These are phyloP conservation scores for Zygosaccharomyces gambellarensis DNA, from an alignment of 805 yeast genomes.

Conservation along the genomic window DNA sequence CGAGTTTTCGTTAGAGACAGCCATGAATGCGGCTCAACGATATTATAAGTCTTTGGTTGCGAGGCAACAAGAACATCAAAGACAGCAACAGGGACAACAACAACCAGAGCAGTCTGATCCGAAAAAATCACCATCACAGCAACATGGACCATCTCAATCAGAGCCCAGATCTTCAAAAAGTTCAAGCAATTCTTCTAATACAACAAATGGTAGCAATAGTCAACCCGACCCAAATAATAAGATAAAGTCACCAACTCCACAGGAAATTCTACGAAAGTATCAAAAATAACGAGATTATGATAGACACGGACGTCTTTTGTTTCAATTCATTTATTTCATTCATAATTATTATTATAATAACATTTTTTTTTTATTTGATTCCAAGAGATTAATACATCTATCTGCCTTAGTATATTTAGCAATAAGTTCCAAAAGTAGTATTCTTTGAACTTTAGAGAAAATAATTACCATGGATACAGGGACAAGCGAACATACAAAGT, in stretches of 20 bases:
- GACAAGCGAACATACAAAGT: neutral
- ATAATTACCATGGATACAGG: neutral
- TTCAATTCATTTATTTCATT: neutral
- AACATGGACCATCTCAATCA: conserved; percentile 10
- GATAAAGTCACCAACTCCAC: conserved; percentile 32
- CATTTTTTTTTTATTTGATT: neutral
- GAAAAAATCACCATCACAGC: conserved; percentile 6
- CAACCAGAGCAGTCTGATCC: conserved; percentile 7
- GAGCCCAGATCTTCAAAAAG: conserved; percentile 2
- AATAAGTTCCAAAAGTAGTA: neutral
- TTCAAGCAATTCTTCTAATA: conserved; percentile 1
- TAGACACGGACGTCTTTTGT: conserved; percentile 9
- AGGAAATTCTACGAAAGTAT: conserved; percentile 31
- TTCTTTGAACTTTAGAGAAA: neutral
- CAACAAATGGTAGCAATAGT: conserved; percentile 1
- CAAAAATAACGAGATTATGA: conserved; percentile 29
- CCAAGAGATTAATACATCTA: neutral
- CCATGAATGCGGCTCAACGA: conserved; percentile 34
- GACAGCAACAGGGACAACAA: conserved; percentile 23
- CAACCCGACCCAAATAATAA: conserved; percentile 11
- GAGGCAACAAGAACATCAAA: conserved; percentile 21
- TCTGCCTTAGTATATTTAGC: neutral
- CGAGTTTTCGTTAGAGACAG: conserved; percentile 29
- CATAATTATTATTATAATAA: neutral
- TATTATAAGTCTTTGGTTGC: conserved; percentile 24